A percentile compares a stretch with the other conserved stretches of the same genome.
phyloP scores from a whole-genome alignment of 1,139 yeast species.

The Meyerozyma guilliermondii region DNA sequence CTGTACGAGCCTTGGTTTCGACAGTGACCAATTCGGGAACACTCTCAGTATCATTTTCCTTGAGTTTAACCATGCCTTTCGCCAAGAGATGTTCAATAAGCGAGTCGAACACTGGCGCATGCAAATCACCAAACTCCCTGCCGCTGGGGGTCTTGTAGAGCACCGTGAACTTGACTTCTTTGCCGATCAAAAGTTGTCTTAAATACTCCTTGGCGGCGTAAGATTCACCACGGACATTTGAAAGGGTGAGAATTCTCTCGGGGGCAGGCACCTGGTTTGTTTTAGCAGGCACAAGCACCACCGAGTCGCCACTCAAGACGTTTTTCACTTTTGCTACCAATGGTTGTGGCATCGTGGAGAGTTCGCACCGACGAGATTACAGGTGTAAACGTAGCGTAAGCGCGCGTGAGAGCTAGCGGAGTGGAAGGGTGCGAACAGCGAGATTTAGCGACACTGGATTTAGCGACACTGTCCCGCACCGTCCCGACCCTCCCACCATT shows the following conservation, averaged over 20 bases:
- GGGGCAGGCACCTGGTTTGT: slow-evolving; percentile 41
- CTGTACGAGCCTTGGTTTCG: slow-evolving; percentile 48
- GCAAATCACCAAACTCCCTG: slow-evolving; percentile 70
- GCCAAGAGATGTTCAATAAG: slow-evolving; percentile 52
- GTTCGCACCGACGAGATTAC: not conserved
- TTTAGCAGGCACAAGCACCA: slow-evolving; percentile 56
- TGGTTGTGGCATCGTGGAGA: no score
- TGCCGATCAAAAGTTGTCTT: slow-evolving; percentile 63
- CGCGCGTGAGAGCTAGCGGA: not conserved
- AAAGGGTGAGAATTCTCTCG: slow-evolving; percentile 61
- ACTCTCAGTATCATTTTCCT: slow-evolving; percentile 45
- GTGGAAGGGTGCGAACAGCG: not conserved
- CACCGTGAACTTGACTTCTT: slow-evolving; percentile 58
- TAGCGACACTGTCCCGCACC: no score
- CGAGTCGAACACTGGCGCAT: slow-evolving; percentile 60
- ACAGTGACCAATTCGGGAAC: slow-evolving; percentile 31
- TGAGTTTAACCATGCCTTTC: slow-evolving; percentile 59
- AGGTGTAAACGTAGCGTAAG: not conserved
- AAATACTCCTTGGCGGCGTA: slow-evolving; percentile 59
- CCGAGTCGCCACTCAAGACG: slow-evolving; percentile 71
- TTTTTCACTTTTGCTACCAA: slow-evolving; percentile 61
- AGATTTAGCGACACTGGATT: no score
- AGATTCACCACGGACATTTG: slow-evolving; percentile 52
- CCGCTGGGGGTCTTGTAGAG: slow-evolving; percentile 48
- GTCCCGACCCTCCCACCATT: not conserved